These are phyloP conservation scores for Fraxinus anomala DNA, from an alignment of 257 asterid species.

Conservation along the genomic window DNA sequence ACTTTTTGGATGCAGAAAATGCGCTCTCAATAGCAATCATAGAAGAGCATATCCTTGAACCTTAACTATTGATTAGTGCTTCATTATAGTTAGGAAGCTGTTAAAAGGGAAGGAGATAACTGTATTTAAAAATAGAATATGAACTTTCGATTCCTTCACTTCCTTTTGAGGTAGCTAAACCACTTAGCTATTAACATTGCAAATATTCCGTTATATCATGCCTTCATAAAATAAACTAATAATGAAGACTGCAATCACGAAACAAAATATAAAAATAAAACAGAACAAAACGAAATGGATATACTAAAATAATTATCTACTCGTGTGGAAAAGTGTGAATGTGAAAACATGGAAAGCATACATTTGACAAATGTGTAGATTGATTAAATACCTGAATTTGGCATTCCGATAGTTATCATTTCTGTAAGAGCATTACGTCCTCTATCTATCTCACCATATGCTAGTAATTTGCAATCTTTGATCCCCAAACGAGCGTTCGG, in stretches of 20 bases:
- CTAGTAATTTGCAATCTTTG: constrained; percentile 8
- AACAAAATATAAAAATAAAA: neutral
- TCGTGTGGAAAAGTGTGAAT: neutral
- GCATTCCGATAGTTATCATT: constrained; percentile 23
- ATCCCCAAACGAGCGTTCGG: constrained; percentile 25
- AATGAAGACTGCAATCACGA: constrained; percentile 13
- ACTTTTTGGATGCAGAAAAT: neutral
- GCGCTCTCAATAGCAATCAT: neutral
- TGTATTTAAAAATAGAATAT: no score
- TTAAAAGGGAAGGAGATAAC: no score
- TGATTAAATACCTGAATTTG: constrained; percentile 36
- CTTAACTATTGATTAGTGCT: neutral
- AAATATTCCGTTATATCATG: constrained; percentile 18
- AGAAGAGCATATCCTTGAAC: neutral
- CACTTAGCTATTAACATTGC: constrained; percentile 16
- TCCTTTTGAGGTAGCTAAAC: neutral
- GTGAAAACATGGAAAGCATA: neutral
- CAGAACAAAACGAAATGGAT: neutral
- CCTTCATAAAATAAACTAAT: constrained; percentile 13
- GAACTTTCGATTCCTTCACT: neutral
- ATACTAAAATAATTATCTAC: neutral
- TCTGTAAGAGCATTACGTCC: constrained; percentile 13
- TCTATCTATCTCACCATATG: constrained; percentile 1
- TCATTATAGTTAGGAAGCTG: neutral
- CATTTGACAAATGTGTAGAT: neutral